Conservation (phyloP, 116 monocot species). For the Posidonia oceanica region DNA sequence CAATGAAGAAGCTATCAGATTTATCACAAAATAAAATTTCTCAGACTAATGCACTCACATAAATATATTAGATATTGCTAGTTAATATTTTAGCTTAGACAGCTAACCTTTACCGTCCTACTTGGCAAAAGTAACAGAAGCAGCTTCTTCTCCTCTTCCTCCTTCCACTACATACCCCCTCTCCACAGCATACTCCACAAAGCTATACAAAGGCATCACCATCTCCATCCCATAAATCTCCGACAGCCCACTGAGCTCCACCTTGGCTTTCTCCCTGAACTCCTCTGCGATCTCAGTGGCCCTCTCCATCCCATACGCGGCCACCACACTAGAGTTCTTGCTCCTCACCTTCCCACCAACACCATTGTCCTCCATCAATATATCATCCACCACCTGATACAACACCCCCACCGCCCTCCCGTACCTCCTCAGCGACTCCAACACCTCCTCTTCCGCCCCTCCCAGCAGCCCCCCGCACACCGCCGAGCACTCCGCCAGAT, state of each 20-base stretch:
- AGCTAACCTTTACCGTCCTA: background rate
- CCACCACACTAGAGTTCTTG: conserved; percentile 45
- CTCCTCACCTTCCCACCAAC: conserved; percentile 56
- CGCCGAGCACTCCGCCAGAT: conserved; percentile 73
- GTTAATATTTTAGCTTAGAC: background rate
- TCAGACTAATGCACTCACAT: too few relatives aligned
- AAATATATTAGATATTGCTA: background rate
- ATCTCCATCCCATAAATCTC: conserved; percentile 31
- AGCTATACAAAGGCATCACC: conserved; percentile 40
- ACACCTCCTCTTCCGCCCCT: conserved; percentile 43
- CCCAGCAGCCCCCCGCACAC: conserved; percentile 56
- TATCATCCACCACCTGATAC: conserved; percentile 62
- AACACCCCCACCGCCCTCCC: conserved; percentile 58
- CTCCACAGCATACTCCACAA: conserved; percentile 55
- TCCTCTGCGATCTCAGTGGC: conserved; percentile 38
- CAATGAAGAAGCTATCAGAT: too few relatives aligned
- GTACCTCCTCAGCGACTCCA: conserved; percentile 42
- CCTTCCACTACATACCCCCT: conserved; percentile 25
- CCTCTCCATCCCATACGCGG: conserved; percentile 36
- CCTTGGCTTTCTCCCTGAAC: conserved; percentile 33
- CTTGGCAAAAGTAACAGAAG: background rate
- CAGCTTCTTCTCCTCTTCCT: background rate
- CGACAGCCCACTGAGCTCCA: conserved; percentile 23
- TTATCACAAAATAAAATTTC: too few relatives aligned
- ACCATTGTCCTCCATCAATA: conserved; percentile 42